Evolutionary conservation across 495 filamentous ascomycete genomes (phyloP), one percentile per base, ranked within the genome.

Genomic region (Tuber umbilicatum): DNA sequence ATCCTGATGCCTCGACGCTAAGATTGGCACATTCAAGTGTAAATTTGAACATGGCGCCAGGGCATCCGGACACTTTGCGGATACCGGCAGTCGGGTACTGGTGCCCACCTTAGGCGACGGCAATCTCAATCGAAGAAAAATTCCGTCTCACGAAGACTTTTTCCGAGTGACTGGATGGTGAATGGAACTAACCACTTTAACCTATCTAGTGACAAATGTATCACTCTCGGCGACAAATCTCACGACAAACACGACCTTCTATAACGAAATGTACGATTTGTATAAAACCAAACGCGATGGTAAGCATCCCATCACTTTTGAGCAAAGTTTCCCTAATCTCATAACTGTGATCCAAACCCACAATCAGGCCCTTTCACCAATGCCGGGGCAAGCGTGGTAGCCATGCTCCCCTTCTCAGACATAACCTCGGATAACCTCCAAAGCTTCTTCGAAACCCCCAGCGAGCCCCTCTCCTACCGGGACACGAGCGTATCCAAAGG

Each of bases 231-330:
- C 77, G 2, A 9, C 41, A 21, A 41, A 17, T 16, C 42, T 79
- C 19, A 39, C 69, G 2, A 69, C 68, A 1, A 85, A 86, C 70
- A 69, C 80, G 27, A 85, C 84, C n/a, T 86, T 82, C 75, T 77
- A 79, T 70, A 83, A 81, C n/a, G 83, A 86, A 75, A 84, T 85
- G 76, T 75, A 80, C 2, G 81, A 79, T 0, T 72, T 85, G 16
- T 86, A 87, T 70, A n/a, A n/a, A 5, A 23, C 71, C 6, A 70
- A 73, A 45, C 68, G 41, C 4, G 37, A 78, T 21, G 76, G 76
- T 73, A 79, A 68, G 70, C 12, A 42, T 43, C 31, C n/a, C 37
- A 64, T n/a, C 55, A 64, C 14, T 16, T 19, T 19, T 35, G 27
- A 17, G 27, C 55, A 17, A 35, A 64, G 27, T 4, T 31, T 2